Evolutionary conservation across 2,329 filamentous ascomycete genomes (phyloP), one percentile per base, ranked within the genome.

Genomic region (Aspergillus novofumigatus): DNA sequence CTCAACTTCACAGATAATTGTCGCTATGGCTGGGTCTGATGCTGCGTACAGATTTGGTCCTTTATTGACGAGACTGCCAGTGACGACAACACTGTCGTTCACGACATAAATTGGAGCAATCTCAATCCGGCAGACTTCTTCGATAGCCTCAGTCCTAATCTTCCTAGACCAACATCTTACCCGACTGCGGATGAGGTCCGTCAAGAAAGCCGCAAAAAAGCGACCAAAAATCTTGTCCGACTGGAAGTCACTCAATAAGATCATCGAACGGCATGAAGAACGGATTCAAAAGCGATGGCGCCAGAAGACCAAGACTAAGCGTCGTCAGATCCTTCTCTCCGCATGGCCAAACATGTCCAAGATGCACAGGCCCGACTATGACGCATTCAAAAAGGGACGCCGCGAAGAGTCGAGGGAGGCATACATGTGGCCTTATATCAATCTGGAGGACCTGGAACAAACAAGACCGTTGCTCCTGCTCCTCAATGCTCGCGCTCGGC

Each of bases 401-500:
- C 62, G 63, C 3, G 65, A 64, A 10, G 59, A 63, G 25, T 63
- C 69, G n/a, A 62, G 56, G 7, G 72, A 77, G 5, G 54, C 69
- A 8, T 83, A 71, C 58, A 66, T 82, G 45, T 84, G 77, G 75
- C 83, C 83, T 0, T 74, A 80, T 49, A 78, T 86, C 65, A 87
- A 86, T 60, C 72, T 81, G 44, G 81, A 86, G 54, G 83, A 86
- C 61, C 70, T 87, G 0, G 52, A 63, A 0, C 72, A 77, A 23
- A 66, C 75, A 0, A 80, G 77, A 50, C 57, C 69, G 0, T 62
- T 87, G 8, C 72, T 76, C 0, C 66, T 86, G 6, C 70, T 86
- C 21, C 65, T 87, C 10, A 82, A 84, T 54, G 68, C 81, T 0
- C 75, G 84, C 6, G 82, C 75, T 4, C 76, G 80, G 0, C 63